Base-by-base conservation (phyloP, 345 rosid genomes). In the Acer yangbiense region DNA sequence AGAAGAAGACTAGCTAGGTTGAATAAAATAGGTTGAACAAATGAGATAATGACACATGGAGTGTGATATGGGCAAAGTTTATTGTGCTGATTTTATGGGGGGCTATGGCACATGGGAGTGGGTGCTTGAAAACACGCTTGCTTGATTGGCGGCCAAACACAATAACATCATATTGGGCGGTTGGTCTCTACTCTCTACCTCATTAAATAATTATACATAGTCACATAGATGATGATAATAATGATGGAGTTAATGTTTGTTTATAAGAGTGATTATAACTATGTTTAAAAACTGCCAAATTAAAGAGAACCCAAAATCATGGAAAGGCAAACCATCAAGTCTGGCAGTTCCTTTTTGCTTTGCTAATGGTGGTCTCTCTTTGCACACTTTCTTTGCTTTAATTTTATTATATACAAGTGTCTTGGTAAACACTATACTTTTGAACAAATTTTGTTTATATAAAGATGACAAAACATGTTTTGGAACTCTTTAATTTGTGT, bases 141-240 rank as follows among this genome's bases (percentile, higher is more conserved):
- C 90, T 85, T 85, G 89, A 85, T 89, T 84, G 74, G 69, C 87
- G 89, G 75, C 84, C 82, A 68, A 75, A 66, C 77, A 64, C 48
- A 72, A 78, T 76, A 69, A 32, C 79, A 57, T 64, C 79, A 84
- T 25, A 71, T 66, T 79, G 82, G 82, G 80, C 77, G 72, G 84
- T 32, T 54, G 68, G 72, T 60, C 73, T 61, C 41, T 35, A 35
- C 39, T 60, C 73, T 61, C 57, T 35, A 35, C 39, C 39, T 61
- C 68, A 9, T 43, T 8, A 58, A 52, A 20, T 58, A 72, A 16
- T 7, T 48, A 50, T 69, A 11, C 43, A 43, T 10, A 18, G n/a
- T 35, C 39, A 35, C 39, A 35, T 35, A 35, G 39, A 35, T 35
- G 39, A 35, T 35, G 39, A 35, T 35, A 35, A 48, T 27, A 13